A percentile compares a stretch with the other conserved stretches of the same genome.
Evolutionary conservation across 768 basidiomycete species (phyloP).

Genomic region (Suillus decipiens): DNA sequence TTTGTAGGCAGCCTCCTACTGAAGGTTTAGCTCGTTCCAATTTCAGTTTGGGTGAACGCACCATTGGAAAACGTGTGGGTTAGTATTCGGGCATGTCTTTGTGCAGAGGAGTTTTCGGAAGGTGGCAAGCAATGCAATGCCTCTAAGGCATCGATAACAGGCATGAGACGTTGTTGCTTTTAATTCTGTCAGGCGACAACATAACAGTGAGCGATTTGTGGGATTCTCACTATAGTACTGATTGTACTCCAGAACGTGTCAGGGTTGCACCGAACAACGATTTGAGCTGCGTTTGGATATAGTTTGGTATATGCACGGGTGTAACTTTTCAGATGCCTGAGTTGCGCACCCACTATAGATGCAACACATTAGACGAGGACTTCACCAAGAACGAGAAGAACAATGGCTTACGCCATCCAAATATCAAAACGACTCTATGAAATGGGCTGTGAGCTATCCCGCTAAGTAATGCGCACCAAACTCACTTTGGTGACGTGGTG

Average conservation of each 20-base stretch:
- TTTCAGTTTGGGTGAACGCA: no score
- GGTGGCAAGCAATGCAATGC: no score
- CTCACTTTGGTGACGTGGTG: constrained; percentile 24
- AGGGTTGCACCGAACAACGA: constrained; percentile 24
- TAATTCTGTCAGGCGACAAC: no score
- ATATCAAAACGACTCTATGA: constrained; percentile 28
- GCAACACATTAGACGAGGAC: constrained; percentile 1
- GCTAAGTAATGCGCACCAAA: background rate
- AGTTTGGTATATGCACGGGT: constrained; percentile 25
- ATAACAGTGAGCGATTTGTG: background rate
- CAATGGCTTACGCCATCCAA: constrained; percentile 29
- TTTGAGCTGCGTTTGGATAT: constrained; percentile 29
- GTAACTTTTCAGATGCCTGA: constrained; percentile 27
- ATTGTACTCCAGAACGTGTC: constrained; percentile 20
- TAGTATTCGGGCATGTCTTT: no score
- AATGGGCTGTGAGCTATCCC: background rate
- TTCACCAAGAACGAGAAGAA: background rate
- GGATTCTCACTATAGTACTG: constrained; percentile 16
- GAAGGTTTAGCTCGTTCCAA: no score
- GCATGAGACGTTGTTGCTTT: no score
- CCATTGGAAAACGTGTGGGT: no score
- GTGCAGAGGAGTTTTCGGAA: no score
- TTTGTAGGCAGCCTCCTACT: no score
- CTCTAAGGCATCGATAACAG: no score
- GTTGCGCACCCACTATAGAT: constrained; percentile 27